Evolutionary conservation across 345 rosid genomes (phyloP).

Genomic region (Pistacia integerrima): DNA sequence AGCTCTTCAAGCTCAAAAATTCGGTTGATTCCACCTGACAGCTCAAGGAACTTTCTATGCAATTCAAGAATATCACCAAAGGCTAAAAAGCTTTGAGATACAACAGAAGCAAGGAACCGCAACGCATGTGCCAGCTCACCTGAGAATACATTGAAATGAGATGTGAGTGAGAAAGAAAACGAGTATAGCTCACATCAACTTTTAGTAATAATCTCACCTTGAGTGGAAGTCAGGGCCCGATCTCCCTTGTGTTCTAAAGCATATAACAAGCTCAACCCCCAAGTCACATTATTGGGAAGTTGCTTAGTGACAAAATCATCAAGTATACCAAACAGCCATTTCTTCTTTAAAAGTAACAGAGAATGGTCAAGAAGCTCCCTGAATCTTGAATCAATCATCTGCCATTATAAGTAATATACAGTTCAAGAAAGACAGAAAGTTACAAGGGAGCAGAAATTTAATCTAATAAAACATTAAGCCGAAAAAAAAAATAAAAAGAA

Average conservation of each 20-base stretch:
- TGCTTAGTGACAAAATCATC: conserved; percentile 99
- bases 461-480: neutral
- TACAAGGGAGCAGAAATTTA: conserved; percentile 8
- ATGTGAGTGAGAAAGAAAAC: neutral
- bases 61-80: conserved; percentile 96
- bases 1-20: conserved; percentile 96
- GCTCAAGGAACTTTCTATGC: conserved; percentile 88
- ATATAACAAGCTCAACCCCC: conserved; percentile 96
- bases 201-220: conserved; percentile 50
- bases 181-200: conserved; percentile 7
- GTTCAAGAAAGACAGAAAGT: neutral
- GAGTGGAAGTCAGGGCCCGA: conserved; percentile 76
- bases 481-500: neutral
- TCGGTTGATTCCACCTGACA: conserved; percentile 88
- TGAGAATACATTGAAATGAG: conserved; percentile 33
- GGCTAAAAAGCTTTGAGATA: conserved; percentile 97
- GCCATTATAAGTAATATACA: conserved; percentile 22
- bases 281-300: conserved; percentile 94
- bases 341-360: conserved; percentile 74
- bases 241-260: conserved; percentile 94
- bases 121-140: conserved; percentile 96
- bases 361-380: conserved; percentile 85
- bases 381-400: conserved; percentile 95
- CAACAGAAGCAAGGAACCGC: conserved; percentile 96
- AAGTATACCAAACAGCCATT: conserved; percentile 86